A percentile compares a stretch with the other conserved stretches of the same genome.
Conservation (phyloP, 192 early-diverging fungal species). For the Podila minutissima region DNA sequence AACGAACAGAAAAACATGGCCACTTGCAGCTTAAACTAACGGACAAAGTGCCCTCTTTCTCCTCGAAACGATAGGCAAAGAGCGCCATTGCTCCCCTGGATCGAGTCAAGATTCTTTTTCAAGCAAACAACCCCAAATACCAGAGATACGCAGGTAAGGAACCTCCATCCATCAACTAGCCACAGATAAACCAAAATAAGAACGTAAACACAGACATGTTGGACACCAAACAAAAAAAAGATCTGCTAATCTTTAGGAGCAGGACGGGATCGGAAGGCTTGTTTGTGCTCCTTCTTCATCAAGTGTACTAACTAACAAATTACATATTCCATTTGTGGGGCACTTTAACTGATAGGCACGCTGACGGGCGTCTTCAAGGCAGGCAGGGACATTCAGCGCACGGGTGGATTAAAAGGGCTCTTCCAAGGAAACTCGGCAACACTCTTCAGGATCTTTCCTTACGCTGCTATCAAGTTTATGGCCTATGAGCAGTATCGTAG, state of each 20-base stretch:
- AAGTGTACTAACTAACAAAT: too few species aligned
- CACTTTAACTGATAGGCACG: slow-evolving; percentile 57
- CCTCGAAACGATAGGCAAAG: slow-evolving; percentile 62
- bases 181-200: background rate
- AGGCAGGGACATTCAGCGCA: slow-evolving; percentile 71
- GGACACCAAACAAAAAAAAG: too few species aligned
- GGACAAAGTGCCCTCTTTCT: background rate
- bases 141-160: slow-evolving; percentile 65
- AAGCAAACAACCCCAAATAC: slow-evolving; percentile 75
- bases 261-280: background rate
- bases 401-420: slow-evolving; percentile 78
- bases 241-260: too few species aligned
- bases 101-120: slow-evolving; percentile 86
- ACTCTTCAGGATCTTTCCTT: slow-evolving; percentile 92
- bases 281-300: background rate
- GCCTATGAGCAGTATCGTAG: slow-evolving; percentile 87
- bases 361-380: slow-evolving; percentile 84
- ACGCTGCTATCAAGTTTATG: slow-evolving; percentile 96
- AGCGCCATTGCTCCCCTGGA: slow-evolving; percentile 84
- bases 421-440: slow-evolving; percentile 96
- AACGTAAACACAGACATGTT: background rate
- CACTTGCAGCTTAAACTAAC: background rate
- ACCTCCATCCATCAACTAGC: background rate
- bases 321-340: too few species aligned
- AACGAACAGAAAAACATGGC: background rate